Base-by-base conservation (phyloP, 768 basidiomycete genomes). In the Pleurotus salmoneostramineus region DNA sequence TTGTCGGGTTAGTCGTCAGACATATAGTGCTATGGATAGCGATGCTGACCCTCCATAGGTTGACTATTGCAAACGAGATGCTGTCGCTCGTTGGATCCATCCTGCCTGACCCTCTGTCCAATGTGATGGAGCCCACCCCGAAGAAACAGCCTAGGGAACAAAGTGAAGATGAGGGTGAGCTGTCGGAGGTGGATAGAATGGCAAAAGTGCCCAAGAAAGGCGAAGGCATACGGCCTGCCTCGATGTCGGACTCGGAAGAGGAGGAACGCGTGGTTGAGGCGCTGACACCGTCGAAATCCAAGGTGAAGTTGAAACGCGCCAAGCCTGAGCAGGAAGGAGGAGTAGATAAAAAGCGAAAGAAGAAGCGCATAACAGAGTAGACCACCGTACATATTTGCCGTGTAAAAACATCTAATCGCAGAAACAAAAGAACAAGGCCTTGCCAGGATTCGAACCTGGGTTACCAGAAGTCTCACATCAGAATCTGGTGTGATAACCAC, bases 31-130 rank as follows among this genome's bases (percentile, higher is more conserved):
- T 34, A 52, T 7, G 12, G 31, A 17, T 27, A 27, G 3, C 21
- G 21, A 58, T 42, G 32, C 48, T 65, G 17, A 62, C 61, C 51
- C 32, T 46, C 58, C 50, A 56, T 56, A 97, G 95, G 27, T 69
- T 95, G 58, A 94, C 88, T 11, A 83, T 95, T 35, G 93, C 93
- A 34, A 95, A 97, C 66, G 89, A 95, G 67, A 95, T 96, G 93
- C 74, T 97, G 15, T 95, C 93, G 2, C 73, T 97, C 10, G 79
- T 91, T 33, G 94, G 94, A 92, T 64, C 90, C 89, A 1, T 90
- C 92, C 70, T 86, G 87, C 4, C 78, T 81, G 1, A 74, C 74
- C 46, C 88, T 89, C 66, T 58, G 10, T 57, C 58, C 34, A 63
- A 63, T 21, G 21, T 27, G 21, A 27, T 3, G 3, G 21, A 27